Base-by-base conservation (phyloP, 1,284 basidiomycete genomes). In the Clitocybe nebularis region DNA sequence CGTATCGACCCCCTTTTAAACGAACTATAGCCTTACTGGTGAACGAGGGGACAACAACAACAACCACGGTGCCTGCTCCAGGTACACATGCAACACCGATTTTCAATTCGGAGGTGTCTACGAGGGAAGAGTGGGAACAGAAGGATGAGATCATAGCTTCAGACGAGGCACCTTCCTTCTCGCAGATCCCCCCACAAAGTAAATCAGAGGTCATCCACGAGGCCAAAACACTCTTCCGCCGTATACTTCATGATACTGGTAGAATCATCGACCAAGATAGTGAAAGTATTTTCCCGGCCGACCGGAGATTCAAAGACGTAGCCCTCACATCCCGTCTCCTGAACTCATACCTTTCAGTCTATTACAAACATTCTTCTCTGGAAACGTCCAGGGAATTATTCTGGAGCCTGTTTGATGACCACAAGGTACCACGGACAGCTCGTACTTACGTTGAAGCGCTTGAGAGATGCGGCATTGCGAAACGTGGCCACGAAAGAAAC, bases 301-400 rank as follows among this genome's bases (percentile, higher is more conserved):
- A 47, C 44, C 50, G 59, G 20, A 74, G 66, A 41, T 89, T 97
- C 60, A 60, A 62, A 2, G 57, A 71, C 33, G 89, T 95, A 21
- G 44, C 60, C 2, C 56, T 86, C 21, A 79, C 81, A 0, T 53
- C 86, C 0, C 71, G 75, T 1, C 72, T 97, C 5, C 57, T 94
- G 50, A 91, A 91, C 56, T 79, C 92, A 1, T 97, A 91, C 58
- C 65, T 97, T 26, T 79, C 87, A 1, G 84, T 93, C 0, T 77
- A 86, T 51, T 81, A 88, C 68, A 59, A 72, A 47, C 84, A 89
- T 53, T 59, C 75, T 0, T 65, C 74, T 1, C 59, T 89, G 28
- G 71, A 74, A 19, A 60, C 61, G 0, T 67, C 77, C 8, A 64
- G 63, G 6, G 64, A 69, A 10, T 55, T 74, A 4, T 84, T 81